Conservation (phyloP, 2,329 filamentous ascomycete species). For the Emmonsiellopsis sp. region DNA sequence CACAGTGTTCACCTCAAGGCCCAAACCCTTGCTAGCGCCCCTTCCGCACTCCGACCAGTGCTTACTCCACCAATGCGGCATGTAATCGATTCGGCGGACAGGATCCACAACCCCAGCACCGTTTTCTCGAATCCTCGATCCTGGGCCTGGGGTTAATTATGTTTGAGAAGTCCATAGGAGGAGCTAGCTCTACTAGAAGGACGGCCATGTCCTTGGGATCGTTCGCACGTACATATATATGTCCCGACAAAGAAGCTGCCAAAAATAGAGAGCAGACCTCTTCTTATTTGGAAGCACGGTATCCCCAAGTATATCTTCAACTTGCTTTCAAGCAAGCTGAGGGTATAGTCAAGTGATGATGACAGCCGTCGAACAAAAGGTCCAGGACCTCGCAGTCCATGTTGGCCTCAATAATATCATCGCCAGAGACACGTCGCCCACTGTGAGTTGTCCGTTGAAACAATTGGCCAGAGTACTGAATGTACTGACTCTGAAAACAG, state of each 20-base stretch:
- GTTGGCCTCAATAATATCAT: constrained; percentile 18
- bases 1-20: neutral
- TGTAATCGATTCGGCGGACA: neutral
- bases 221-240: neutral
- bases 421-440: constrained; percentile 15
- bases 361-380: constrained; percentile 5
- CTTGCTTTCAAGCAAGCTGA: constrained; percentile 3
- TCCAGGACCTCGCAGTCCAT: constrained; percentile 10
- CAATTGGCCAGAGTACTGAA: neutral
- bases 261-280: neutral
- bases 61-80: neutral
- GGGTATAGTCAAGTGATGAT: neutral
- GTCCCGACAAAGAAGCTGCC: neutral
- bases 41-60: neutral
- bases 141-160: neutral
- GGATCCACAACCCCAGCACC: neutral
- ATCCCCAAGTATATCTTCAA: neutral
- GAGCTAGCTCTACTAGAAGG: neutral
- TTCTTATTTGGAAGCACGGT: neutral
- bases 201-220: neutral
- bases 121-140: neutral
- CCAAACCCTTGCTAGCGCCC: neutral
- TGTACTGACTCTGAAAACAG: neutral
- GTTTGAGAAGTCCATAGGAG: neutral
- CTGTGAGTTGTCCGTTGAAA: constrained; percentile 10